Conservation (phyloP, 2,329 filamentous ascomycete genomes). For the Cercospora nicotianae region DNA sequence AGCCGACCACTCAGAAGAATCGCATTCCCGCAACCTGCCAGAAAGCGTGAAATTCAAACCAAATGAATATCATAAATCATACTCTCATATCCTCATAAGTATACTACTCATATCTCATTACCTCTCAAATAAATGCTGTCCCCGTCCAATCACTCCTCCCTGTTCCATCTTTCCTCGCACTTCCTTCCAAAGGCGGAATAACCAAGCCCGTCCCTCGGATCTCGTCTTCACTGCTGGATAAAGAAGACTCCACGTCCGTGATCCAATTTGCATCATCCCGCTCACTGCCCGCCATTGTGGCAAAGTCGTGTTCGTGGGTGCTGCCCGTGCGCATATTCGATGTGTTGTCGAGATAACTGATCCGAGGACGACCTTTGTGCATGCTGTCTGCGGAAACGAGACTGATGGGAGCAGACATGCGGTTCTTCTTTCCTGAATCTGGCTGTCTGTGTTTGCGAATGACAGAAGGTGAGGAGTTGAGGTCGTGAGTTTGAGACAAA, state of each 20-base stretch:
- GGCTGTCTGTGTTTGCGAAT: neutral
- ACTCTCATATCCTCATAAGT: neutral
- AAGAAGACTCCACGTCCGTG: slow-evolving; percentile 22
- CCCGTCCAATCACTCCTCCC: slow-evolving; percentile 28
- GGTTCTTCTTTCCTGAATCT: slow-evolving; percentile 9
- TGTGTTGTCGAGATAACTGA: slow-evolving; percentile 25
- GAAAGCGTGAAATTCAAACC: neutral
- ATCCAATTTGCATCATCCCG: slow-evolving; percentile 10
- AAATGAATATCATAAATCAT: neutral
- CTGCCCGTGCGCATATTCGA: slow-evolving; percentile 25
- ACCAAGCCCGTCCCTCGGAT: slow-evolving; percentile 22
- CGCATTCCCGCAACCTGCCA: neutral
- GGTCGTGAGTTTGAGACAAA: slow-evolving; percentile 21
- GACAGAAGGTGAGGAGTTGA: slow-evolving; percentile 3
- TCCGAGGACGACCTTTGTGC: slow-evolving; percentile 26
- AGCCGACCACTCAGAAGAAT: neutral
- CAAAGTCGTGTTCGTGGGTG: slow-evolving; percentile 17
- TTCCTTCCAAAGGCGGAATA: slow-evolving; percentile 17
- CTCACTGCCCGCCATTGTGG: slow-evolving; percentile 27
- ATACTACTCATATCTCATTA: neutral
- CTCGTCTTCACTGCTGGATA: slow-evolving; percentile 16
- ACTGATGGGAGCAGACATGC: slow-evolving; percentile 32
- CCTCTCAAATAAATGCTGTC: slow-evolving; percentile 28
- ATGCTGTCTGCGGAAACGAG: slow-evolving; percentile 36
- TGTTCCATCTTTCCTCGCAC: slow-evolving; percentile 18